Evolutionary conservation across 495 filamentous ascomycete species (phyloP), one percentile per base, ranked within the genome.

Genomic region (Penicillium fimorum): DNA sequence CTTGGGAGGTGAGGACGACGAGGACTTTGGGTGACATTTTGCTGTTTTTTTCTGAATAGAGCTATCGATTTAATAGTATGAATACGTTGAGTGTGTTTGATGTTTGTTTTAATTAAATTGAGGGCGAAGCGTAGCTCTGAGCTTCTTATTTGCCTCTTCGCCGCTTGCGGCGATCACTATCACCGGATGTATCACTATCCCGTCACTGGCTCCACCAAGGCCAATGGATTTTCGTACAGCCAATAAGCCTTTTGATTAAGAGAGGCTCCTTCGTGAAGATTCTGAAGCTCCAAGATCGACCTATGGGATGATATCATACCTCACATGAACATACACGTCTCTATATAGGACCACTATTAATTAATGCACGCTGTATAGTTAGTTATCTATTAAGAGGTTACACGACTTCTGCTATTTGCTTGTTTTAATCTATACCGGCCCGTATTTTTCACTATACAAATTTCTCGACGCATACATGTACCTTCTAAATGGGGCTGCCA

Each of bases 1-100:
- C 72, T 60, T 83, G 74, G 33, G 86, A 89, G 41, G 84, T 87
- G 35, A 90, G 80, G 44, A 90, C 82, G 72, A 89, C 73, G 62
- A 91, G 83, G 47, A 89, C 71, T 60, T 87, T 86, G 42, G 82
- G 83, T 3, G 69, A 38, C 69, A 72, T 72, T 57, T 63, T 47
- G 40, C 37, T 8, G n/a, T 20, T 29, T n/a, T 40, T 33, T 37
- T 5, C 2, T 33, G 2, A 11, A 33, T 35, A 7, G 22, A 15
- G 8, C 8, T n/a, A n/a, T 37, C 1, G 2, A 15, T 37, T 30
- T 4, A 43, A 47, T 35, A 11, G n/a, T 17, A 5, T 44, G 15
- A 47, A 24, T 22, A 20, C 13, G 12, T 12, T 12, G 25, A 15
- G n/a, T 40, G 1, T 18, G 4, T 4, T 51, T 27, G 5, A 4